phyloP scores from a whole-genome alignment of 768 basidiomycete genomes.

The Pleurotus cornucopiae region DNA sequence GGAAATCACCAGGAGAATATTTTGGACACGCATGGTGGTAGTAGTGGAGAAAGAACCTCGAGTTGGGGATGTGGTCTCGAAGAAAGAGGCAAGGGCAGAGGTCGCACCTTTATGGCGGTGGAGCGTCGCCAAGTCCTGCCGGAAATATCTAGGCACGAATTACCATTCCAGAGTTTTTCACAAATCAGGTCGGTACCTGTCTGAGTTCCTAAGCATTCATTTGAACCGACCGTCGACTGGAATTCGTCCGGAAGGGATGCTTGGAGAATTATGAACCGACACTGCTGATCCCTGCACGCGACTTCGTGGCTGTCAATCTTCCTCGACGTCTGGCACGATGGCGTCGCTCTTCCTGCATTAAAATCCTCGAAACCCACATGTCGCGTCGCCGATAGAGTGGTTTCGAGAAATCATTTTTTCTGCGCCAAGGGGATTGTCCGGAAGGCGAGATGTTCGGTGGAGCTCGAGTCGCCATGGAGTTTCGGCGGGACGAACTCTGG shows the following conservation, averaged over 20 bases:
- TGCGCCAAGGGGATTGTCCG: too few relatives aligned
- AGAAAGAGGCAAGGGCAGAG: not conserved
- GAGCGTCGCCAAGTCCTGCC: not conserved
- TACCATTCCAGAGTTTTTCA: not conserved
- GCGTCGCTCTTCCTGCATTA: not conserved
- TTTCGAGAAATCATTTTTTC: too few relatives aligned
- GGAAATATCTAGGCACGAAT: slow-evolving; percentile 1
- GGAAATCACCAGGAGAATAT: slow-evolving; percentile 7
- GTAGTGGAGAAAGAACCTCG: not conserved
- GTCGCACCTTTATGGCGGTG: not conserved
- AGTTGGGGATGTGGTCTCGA: not conserved
- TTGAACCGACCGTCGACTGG: too few relatives aligned
- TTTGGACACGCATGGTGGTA: slow-evolving; percentile 2
- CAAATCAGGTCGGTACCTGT: not conserved
- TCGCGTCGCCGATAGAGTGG: too few relatives aligned
- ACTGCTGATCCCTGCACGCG: not conserved
- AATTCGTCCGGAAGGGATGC: too few relatives aligned
- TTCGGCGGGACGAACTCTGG: too few relatives aligned
- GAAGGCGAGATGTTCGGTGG: too few relatives aligned
- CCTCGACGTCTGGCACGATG: slow-evolving; percentile 1
- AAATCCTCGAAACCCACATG: too few relatives aligned
- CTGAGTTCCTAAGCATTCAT: not conserved
- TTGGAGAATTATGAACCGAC: not conserved
- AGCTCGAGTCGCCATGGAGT: too few relatives aligned
- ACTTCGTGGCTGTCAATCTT: not conserved